Percentiles rank a stretch among this genome's conserved stretches.
These are phyloP conservation scores for Scopulariopsis brevicaulis DNA, from an alignment of 2,329 filamentous ascomycete genomes.

Conservation along the genomic window DNA sequence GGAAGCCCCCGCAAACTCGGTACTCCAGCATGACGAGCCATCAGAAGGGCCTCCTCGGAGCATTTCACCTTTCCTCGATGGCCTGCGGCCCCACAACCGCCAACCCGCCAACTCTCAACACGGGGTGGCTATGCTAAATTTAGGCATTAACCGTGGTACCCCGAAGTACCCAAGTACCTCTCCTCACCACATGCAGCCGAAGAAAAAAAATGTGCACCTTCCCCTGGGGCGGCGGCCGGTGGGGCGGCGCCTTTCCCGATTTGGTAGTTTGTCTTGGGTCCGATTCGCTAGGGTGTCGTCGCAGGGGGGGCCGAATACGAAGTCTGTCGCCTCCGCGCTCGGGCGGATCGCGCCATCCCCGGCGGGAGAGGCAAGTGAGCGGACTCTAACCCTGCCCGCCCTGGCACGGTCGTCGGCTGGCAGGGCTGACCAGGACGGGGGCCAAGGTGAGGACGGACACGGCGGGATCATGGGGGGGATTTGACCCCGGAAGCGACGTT, in stretches of 20 bases:
- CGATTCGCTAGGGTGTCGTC: neutral
- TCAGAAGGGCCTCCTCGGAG: no score
- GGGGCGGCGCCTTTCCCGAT: neutral
- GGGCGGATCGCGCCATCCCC: no score
- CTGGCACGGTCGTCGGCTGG: no score
- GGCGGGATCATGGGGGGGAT: no score
- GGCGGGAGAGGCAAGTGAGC: no score
- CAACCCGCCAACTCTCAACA: neutral
- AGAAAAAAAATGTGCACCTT: neutral
- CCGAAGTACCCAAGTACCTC: neutral
- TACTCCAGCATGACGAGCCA: no score
- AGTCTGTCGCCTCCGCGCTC: neutral
- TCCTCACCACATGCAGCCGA: neutral
- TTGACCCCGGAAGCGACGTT: no score
- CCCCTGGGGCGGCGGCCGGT: neutral
- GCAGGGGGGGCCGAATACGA: neutral
- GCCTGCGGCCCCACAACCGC: neutral
- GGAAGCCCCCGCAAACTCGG: no score
- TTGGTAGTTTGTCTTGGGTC: neutral
- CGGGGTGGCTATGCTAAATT: neutral
- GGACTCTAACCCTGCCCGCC: no score
- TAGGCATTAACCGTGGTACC: neutral
- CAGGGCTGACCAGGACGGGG: no score
- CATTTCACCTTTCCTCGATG: neutral
- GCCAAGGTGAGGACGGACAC: no score